A percentile compares a stretch with the other conserved stretches of the same genome.
phyloP scores from a whole-genome alignment of 257 asterid species.

The Solanum okadae region DNA sequence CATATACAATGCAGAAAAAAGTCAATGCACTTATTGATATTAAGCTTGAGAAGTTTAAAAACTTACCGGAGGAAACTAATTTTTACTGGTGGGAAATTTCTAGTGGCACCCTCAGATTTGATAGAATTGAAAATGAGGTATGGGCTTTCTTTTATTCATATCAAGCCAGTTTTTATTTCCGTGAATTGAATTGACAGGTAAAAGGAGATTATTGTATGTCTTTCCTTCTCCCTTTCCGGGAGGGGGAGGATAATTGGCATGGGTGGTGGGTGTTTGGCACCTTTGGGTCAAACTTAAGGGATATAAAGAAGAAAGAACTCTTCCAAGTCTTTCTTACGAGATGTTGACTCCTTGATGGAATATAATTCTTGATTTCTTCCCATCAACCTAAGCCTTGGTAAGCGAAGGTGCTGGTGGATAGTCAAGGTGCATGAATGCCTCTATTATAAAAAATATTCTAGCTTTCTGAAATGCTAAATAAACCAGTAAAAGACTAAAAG shows the following conservation, averaged over 20 bases:
- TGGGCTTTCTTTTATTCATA: not conserved
- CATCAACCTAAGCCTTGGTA: not conserved
- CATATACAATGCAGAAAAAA: slow-evolving; percentile 48
- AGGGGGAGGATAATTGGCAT: not conserved
- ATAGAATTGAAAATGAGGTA: slow-evolving; percentile 87
- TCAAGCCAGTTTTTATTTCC: not conserved
- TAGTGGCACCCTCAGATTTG: slow-evolving; percentile 84
- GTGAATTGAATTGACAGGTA: not conserved
- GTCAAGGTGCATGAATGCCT: not conserved
- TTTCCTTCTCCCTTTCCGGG: not conserved
- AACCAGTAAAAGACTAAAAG: not conserved
- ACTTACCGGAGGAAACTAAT: slow-evolving; percentile 71
- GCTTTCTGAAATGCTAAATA: not conserved
- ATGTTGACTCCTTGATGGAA: not conserved
- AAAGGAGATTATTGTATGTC: not conserved
- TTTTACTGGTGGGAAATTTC: slow-evolving; percentile 77
- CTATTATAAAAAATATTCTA: not conserved
- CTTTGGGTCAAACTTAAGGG: not conserved
- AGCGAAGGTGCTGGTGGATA: not conserved
- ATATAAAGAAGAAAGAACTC: not conserved
- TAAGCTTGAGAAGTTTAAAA: slow-evolving; percentile 97
- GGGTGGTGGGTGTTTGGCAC: not conserved
- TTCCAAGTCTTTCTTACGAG: not conserved
- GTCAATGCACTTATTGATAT: slow-evolving; percentile 73
- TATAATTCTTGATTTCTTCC: not conserved